Percentiles rank a stretch among this genome's conserved stretches.
Evolutionary conservation across 306 rosid genomes (phyloP).

Genomic region (Trifolium dubium): DNA sequence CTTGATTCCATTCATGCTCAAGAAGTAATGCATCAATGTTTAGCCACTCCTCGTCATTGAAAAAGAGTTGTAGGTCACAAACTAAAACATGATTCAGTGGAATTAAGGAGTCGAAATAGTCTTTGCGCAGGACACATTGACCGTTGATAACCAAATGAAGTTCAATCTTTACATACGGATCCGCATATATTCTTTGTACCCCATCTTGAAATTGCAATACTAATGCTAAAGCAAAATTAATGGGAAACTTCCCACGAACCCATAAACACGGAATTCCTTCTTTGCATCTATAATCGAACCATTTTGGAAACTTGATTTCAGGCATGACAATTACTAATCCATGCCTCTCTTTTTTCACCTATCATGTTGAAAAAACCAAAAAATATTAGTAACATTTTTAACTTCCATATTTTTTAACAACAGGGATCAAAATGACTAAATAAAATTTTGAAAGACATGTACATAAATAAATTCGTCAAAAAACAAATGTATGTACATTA

Average conservation of each 20-base stretch:
- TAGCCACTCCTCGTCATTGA: not conserved
- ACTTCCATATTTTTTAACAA: too few relatives aligned
- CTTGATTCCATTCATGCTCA: not conserved
- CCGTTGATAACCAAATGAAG: not conserved
- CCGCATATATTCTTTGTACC: too few relatives aligned
- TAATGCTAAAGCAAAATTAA: conserved; percentile 6
- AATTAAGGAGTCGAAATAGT: not conserved
- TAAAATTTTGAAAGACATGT: too few relatives aligned
- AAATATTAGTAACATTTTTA: not conserved
- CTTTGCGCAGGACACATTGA: not conserved
- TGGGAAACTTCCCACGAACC: conserved; percentile 13
- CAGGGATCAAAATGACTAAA: too few relatives aligned
- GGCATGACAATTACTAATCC: conserved; percentile 3
- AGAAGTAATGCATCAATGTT: conserved; percentile 18
- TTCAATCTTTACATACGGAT: not conserved
- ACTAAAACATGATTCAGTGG: not conserved
- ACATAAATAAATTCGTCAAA: too few relatives aligned
- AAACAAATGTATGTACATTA: too few relatives aligned
- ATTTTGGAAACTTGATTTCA: not conserved
- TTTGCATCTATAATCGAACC: not conserved
- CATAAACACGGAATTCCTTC: not conserved
- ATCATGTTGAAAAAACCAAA: not conserved
- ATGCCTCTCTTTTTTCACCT: not conserved
- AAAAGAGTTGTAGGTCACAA: not conserved
- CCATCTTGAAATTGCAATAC: not conserved